A percentile compares a stretch with the other conserved stretches of the same genome.
Evolutionary conservation across 129 eudicot species (phyloP).

Genomic region (Lactuca sativa): DNA sequence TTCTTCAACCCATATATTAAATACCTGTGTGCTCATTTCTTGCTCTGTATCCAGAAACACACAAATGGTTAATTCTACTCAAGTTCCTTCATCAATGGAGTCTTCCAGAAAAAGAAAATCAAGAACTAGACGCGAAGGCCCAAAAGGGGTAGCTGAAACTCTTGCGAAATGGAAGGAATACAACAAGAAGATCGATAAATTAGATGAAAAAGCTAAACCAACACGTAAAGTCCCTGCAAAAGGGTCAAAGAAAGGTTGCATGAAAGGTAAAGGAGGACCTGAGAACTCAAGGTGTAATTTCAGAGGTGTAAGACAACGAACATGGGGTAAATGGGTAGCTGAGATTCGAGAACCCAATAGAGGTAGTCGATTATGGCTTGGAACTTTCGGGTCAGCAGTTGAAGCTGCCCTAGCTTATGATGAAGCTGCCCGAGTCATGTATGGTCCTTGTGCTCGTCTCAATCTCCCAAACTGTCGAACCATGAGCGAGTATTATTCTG

Average conservation of each 20-base stretch:
- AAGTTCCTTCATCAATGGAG: constrained; percentile 29
- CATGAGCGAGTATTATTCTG: constrained; percentile 7
- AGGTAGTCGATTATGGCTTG: constrained; percentile 78
- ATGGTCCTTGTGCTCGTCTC: constrained; percentile 68
- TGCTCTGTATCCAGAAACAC: constrained; percentile 4
- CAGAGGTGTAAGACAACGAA: constrained; percentile 90
- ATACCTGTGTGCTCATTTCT: background rate
- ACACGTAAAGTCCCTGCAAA: constrained; percentile 60
- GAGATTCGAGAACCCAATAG: constrained; percentile 88
- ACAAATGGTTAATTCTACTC: constrained; percentile 30
- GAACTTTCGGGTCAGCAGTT: constrained; percentile 62
- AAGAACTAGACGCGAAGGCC: constrained; percentile 44
- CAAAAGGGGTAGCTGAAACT: constrained; percentile 53
- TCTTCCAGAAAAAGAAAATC: constrained; percentile 51
- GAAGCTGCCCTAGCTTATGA: constrained; percentile 92
- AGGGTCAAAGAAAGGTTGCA: constrained; percentile 91
- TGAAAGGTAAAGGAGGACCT: constrained; percentile 96
- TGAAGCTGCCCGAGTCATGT: constrained; percentile 86
- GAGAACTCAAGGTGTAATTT: constrained; percentile 58
- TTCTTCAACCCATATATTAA: background rate
- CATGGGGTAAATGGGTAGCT: constrained; percentile 99
- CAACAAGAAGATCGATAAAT: constrained; percentile 41
- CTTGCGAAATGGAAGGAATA: constrained; percentile 76
- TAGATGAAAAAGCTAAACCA: constrained; percentile 27
- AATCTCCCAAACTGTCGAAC: constrained; percentile 36